Evolutionary conservation across 2,329 filamentous ascomycete genomes (phyloP).

Genomic region (Dryadomyces quercivorus): DNA sequence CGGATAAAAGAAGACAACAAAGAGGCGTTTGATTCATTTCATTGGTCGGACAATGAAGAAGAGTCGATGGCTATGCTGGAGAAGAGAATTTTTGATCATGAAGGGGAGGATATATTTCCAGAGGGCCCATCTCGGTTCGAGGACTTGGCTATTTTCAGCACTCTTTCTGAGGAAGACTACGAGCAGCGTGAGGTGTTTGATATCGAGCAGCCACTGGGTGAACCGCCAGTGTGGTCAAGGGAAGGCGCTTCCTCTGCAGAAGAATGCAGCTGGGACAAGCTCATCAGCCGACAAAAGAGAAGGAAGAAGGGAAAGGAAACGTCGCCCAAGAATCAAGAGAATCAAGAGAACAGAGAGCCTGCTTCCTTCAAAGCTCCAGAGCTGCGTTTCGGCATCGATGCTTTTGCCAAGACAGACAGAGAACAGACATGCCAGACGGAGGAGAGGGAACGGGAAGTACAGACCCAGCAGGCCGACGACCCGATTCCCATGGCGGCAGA

Average conservation of each 20-base stretch:
- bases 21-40: not conserved
- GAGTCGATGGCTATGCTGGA: not conserved
- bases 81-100: not conserved
- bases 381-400: constrained; percentile 3
- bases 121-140: too few species aligned
- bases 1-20: not conserved
- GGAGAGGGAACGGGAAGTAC: not conserved
- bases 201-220: not conserved
- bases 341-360: not conserved
- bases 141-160: too few species aligned
- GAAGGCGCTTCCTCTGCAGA: not conserved
- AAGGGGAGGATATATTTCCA: too few species aligned
- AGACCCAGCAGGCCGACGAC: not conserved
- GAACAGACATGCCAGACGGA: not conserved
- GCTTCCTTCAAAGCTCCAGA: constrained; percentile 1
- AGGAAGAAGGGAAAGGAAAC: constrained; percentile 1
- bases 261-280: not conserved
- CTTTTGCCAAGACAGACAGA: constrained; percentile 4
- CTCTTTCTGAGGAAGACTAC: too few species aligned
- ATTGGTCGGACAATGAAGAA: not conserved
- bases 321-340: not conserved
- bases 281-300: constrained; percentile 3
- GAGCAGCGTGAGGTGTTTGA: too few species aligned
- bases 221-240: not conserved
- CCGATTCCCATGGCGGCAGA: too few species aligned